phyloP scores from a whole-genome alignment of 257 asterid genomes.

The Solanum bulbocastanum region DNA sequence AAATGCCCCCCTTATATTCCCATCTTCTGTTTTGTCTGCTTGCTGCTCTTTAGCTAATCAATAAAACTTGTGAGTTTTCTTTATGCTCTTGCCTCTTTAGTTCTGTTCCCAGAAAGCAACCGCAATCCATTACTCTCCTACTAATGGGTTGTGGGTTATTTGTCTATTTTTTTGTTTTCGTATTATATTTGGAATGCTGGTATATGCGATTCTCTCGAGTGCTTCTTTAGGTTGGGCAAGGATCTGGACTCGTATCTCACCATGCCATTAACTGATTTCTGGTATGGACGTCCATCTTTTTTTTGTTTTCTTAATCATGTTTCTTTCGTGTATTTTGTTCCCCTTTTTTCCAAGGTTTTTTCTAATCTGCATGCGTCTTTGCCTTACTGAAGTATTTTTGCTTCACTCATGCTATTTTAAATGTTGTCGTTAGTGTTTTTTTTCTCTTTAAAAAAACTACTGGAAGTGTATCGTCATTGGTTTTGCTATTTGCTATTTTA shows the following conservation, averaged over 20 bases:
- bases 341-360: neutral
- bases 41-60: constrained; percentile 37
- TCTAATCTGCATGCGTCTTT: neutral
- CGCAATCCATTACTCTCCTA: neutral
- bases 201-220: neutral
- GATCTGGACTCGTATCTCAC: neutral
- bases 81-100: neutral
- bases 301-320: neutral
- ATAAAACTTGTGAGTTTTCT: constrained; percentile 27
- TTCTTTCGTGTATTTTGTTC: neutral
- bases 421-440: no score
- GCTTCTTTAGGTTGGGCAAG: neutral
- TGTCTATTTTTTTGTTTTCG: neutral
- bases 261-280: neutral
- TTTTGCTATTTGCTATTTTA: neutral
- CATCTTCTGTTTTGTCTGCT: constrained; percentile 26
- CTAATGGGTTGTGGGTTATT: neutral
- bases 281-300: neutral
- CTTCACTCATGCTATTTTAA: neutral
- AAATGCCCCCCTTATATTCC: constrained; percentile 33
- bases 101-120: neutral
- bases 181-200: neutral
- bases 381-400: neutral
- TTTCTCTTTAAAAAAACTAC: no score
- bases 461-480: neutral